These are phyloP conservation scores for Acanthamoeba divionensis DNA, from an alignment of 208 protist genomes.

Conservation along the genomic window DNA sequence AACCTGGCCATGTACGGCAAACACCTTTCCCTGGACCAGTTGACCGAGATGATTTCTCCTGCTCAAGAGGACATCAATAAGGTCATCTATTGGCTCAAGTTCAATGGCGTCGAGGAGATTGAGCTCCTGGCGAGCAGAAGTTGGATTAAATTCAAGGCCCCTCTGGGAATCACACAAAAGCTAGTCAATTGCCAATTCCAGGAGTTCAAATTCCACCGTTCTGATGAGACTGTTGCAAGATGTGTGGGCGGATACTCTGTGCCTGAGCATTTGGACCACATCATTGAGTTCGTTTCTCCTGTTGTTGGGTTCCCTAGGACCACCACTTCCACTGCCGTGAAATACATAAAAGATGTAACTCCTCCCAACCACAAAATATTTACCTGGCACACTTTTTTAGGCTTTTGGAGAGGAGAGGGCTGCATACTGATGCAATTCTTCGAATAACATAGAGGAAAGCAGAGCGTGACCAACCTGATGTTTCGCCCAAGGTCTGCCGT, in stretches of 20 bases:
- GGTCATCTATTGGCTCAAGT: neutral
- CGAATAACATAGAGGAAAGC: neutral
- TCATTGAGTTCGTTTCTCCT: constrained; percentile 43
- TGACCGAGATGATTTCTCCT: neutral
- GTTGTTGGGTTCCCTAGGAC: neutral
- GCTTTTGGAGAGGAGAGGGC: no score
- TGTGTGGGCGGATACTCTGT: neutral
- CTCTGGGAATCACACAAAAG: neutral
- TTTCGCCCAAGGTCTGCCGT: neutral
- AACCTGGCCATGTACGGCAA: neutral
- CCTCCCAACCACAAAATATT: no score
- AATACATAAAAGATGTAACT: neutral
- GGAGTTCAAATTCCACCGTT: neutral
- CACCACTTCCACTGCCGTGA: neutral
- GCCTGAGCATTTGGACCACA: neutral
- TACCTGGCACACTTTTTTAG: no score
- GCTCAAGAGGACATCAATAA: neutral
- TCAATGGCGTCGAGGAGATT: neutral
- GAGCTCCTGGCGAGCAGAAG: neutral
- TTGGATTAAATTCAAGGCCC: neutral
- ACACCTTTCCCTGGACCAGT: constrained; percentile 28
- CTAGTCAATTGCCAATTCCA: neutral
- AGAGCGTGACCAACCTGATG: neutral
- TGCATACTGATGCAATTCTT: neutral
- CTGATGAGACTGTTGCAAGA: neutral